Conservation (phyloP, 1,284 basidiomycete species). For the Chalciporus sp. region DNA sequence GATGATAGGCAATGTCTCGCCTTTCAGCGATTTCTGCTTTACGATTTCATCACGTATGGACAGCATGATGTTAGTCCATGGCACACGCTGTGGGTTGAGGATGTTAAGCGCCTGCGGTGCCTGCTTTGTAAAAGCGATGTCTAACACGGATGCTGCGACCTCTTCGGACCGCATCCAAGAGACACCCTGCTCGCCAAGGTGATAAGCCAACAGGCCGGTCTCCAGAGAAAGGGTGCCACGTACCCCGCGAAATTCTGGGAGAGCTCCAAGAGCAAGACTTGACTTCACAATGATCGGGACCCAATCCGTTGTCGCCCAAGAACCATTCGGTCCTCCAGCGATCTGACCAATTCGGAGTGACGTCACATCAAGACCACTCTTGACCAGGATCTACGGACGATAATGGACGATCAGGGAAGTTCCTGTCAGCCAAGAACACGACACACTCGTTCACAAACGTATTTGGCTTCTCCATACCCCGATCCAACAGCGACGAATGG, state of each 20-base stretch:
- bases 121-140: constrained; percentile 15
- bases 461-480: constrained; percentile 10
- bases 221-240: no score
- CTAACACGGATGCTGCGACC: constrained; percentile 20
- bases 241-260: constrained; percentile 31
- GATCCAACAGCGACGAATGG: no score
- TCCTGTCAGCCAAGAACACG: no score
- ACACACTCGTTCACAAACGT: constrained; percentile 18
- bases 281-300: constrained; percentile 34
- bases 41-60: constrained; percentile 12
- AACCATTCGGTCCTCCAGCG: no score
- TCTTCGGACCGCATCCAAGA: no score
- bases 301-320: no score
- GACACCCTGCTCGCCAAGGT: no score
- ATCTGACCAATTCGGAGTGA: constrained; percentile 36
- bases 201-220: no score
- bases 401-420: no score
- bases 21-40: background rate
- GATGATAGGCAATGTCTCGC: constrained; percentile 9
- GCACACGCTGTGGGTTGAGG: constrained; percentile 30
- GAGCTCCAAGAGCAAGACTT: constrained; percentile 23
- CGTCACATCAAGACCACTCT: constrained; percentile 23
- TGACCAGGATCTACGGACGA: constrained; percentile 29
- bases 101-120: constrained; percentile 22
- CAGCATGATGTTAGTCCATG: constrained; percentile 15